Conservation (phyloP, 768 basidiomycete species). For the Boletales sp. region DNA sequence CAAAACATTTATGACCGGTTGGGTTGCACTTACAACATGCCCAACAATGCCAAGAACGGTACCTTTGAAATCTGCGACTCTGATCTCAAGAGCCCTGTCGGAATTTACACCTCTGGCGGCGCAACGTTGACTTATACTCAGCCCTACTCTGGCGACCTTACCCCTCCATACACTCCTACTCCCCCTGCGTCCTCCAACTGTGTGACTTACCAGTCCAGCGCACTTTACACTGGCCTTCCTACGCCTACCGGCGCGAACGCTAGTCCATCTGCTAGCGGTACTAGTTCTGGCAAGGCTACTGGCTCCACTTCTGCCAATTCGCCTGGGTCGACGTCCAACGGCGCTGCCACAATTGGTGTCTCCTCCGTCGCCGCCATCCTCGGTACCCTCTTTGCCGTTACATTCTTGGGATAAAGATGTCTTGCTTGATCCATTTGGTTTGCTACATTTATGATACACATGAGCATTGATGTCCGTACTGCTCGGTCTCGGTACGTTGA, state of each 20-base stretch:
- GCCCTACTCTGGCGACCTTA: conserved; percentile 31
- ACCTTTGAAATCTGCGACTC: conserved; percentile 64
- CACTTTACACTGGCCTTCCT: conserved; percentile 33
- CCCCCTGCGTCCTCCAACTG: conserved; percentile 46
- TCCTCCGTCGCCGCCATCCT: conserved; percentile 32
- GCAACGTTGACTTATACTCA: conserved; percentile 41
- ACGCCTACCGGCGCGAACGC: background rate
- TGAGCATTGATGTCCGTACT: background rate
- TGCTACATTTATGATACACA: background rate
- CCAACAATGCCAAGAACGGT: conserved; percentile 53
- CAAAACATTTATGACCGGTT: conserved; percentile 71
- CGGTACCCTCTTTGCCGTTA: conserved; percentile 34
- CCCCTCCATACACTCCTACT: conserved; percentile 39
- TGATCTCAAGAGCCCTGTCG: conserved; percentile 61
- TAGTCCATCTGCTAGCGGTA: conserved; percentile 2
- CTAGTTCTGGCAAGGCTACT: conserved; percentile 7
- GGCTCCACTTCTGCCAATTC: conserved; percentile 14
- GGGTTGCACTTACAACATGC: conserved; percentile 73
- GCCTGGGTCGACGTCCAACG: conserved; percentile 14
- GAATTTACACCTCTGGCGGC: conserved; percentile 44
- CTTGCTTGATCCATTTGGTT: background rate
- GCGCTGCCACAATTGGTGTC: conserved; percentile 25
- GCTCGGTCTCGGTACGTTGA: background rate
- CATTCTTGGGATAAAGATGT: conserved; percentile 33
- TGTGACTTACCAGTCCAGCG: conserved; percentile 32